phyloP scores from a whole-genome alignment of 2,329 filamentous ascomycete species.

The Harringtonia aguacate region DNA sequence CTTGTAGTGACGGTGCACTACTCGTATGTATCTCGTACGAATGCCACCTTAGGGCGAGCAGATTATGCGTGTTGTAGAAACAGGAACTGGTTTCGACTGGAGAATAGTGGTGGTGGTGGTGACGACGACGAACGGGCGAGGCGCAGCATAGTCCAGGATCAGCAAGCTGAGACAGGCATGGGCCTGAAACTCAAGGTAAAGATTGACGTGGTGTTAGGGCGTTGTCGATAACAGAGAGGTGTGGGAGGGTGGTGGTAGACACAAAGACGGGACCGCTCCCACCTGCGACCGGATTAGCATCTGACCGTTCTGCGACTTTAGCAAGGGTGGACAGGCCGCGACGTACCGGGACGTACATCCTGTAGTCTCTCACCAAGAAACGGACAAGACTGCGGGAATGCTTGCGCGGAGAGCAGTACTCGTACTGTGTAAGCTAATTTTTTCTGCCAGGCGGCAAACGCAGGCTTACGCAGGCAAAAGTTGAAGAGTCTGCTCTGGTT shows the following conservation, averaged over 20 bases:
- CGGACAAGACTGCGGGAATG: no score
- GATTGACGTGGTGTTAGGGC: not conserved
- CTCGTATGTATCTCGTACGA: not conserved
- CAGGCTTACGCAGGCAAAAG: no score
- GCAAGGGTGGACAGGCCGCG: not conserved
- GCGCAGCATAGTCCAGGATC: conserved; percentile 24
- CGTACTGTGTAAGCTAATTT: no score
- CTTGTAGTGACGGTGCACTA: no score
- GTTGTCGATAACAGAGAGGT: not conserved
- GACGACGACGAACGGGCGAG: conserved; percentile 12
- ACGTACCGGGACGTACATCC: not conserved
- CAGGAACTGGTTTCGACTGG: not conserved
- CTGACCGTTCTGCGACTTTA: not conserved
- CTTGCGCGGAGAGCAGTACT: no score
- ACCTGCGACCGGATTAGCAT: conserved; percentile 8
- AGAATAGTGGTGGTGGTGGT: not conserved
- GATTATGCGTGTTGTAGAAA: no score
- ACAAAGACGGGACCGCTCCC: not conserved
- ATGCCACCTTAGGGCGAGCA: not conserved
- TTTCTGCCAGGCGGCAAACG: no score
- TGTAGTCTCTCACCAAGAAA: no score
- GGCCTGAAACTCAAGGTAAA: conserved; percentile 24
- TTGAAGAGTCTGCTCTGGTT: no score
- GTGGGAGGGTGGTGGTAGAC: not conserved
- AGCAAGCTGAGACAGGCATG: conserved; percentile 29